Evolutionary conservation across 768 basidiomycete species (phyloP).

Genomic region (Suillus tomentosus): DNA sequence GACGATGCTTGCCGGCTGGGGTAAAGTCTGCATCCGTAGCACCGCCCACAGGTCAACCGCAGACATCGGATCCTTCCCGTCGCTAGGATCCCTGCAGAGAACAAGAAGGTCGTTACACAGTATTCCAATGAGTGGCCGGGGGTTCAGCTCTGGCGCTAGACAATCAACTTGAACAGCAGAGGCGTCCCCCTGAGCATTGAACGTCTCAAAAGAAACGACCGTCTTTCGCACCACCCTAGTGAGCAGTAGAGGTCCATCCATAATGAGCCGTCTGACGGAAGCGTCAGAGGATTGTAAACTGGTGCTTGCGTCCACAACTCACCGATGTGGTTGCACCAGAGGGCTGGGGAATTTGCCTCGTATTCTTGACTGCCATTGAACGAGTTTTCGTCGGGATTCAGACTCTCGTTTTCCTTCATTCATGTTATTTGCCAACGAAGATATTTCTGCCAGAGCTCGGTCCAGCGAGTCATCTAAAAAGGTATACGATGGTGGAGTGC

Average conservation of each 20-base stretch:
- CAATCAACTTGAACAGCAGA: conserved; percentile 89
- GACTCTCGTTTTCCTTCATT: conserved; percentile 98
- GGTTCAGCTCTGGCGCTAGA: conserved; percentile 83
- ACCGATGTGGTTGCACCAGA: conserved; percentile 98
- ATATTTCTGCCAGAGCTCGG: conserved; percentile 83
- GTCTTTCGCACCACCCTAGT: conserved; percentile 92
- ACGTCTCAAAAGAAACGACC: conserved; percentile 76
- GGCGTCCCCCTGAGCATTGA: conserved; percentile 74
- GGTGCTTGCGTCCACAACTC: conserved; percentile 25
- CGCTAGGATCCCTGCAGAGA: conserved; percentile 83
- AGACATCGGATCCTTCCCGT: conserved; percentile 72
- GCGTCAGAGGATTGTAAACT: conserved; percentile 14
- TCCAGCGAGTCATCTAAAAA: conserved; percentile 83
- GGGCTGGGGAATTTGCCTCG: conserved; percentile 92
- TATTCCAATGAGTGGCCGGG: conserved; percentile 76
- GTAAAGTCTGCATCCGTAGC: conserved; percentile 90
- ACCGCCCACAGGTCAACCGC: conserved; percentile 96
- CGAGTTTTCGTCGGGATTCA: conserved; percentile 87
- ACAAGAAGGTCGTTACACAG: conserved; percentile 94
- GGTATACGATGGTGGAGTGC: conserved; percentile 79
- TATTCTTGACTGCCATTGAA: conserved; percentile 89
- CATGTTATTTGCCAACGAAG: conserved; percentile 89
- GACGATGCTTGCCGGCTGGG: conserved; percentile 87
- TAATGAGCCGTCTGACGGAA: conserved; percentile 73
- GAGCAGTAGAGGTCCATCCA: conserved; percentile 85